Evolutionary conservation across 148 eudicot genomes (phyloP).

Genomic region (Chenopodium suecicum): DNA sequence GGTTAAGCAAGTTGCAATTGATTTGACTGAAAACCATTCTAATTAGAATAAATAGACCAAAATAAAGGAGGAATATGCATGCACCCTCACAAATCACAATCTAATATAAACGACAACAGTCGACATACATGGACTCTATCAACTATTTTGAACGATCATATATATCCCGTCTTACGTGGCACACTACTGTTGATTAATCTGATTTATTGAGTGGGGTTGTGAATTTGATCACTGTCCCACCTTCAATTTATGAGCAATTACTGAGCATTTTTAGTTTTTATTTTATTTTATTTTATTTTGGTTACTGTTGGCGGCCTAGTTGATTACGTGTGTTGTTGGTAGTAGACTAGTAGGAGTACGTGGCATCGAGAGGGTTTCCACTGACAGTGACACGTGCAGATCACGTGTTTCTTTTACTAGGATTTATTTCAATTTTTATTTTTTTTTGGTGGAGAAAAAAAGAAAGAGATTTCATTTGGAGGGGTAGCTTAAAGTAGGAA

Average conservation of each 20-base stretch:
- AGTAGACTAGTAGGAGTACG: neutral
- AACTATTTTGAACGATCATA: neutral
- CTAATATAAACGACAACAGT: neutral
- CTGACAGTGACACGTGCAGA: neutral
- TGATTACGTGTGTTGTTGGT: neutral
- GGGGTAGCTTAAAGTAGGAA: neutral
- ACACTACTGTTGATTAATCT: neutral
- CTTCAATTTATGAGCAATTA: too few species aligned
- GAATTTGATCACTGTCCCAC: neutral
- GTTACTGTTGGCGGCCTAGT: neutral
- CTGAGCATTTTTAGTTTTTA: neutral
- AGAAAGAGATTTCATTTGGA: too few species aligned
- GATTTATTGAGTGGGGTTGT: neutral
- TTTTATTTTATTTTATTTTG: neutral
- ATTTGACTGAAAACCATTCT: neutral
- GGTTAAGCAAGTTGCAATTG: neutral
- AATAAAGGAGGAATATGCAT: neutral
- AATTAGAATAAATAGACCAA: neutral
- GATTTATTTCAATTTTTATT: neutral
- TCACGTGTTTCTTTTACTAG: neutral
- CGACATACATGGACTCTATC: neutral
- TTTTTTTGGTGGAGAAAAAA: too few species aligned
- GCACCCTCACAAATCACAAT: slow-evolving; percentile 14
- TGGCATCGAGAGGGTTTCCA: neutral
- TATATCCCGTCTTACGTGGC: slow-evolving; percentile 7